Evolutionary conservation across 345 rosid genomes (phyloP).

Genomic region (Eucalyptus brandiana): DNA sequence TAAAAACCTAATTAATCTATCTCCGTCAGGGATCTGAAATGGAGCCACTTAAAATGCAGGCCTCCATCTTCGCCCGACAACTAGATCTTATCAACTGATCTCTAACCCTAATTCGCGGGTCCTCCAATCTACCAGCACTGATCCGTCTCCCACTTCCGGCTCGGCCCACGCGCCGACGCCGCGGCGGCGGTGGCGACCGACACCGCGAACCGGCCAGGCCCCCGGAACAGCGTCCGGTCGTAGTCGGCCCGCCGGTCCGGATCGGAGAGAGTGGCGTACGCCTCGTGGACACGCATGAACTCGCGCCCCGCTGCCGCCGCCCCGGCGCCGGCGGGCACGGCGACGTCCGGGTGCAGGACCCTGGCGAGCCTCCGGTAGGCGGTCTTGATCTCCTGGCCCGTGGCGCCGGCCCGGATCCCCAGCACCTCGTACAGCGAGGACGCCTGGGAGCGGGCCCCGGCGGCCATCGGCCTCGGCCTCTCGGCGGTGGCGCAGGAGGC

Average conservation of each 20-base stretch:
- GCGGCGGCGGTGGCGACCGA: not conserved
- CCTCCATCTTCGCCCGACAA: not conserved
- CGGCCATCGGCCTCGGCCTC: slow-evolving; percentile 2
- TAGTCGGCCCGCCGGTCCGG: slow-evolving; percentile 50
- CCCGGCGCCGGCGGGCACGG: not conserved
- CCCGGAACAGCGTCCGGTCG: slow-evolving; percentile 24
- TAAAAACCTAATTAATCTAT: not conserved
- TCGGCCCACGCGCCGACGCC: slow-evolving; percentile 5
- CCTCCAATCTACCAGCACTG: slow-evolving; percentile 47
- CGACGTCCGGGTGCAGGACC: slow-evolving; percentile 53
- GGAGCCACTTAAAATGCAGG: not conserved
- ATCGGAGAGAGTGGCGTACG: slow-evolving; percentile 56
- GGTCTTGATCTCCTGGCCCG: slow-evolving; percentile 45
- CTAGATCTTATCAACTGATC: not conserved
- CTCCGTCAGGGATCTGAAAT: not conserved
- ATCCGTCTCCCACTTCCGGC: slow-evolving; percentile 60
- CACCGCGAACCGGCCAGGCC: not conserved
- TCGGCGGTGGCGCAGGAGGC: slow-evolving; percentile 33
- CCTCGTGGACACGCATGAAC: slow-evolving; percentile 52
- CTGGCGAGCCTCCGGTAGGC: slow-evolving; percentile 60
- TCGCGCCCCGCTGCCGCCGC: slow-evolving; percentile 9
- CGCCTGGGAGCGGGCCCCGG: not conserved
- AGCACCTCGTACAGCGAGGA: slow-evolving; percentile 42
- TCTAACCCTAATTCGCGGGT: not conserved
- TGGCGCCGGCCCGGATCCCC: slow-evolving; percentile 46